Evolutionary conservation across 148 eudicot genomes (phyloP).

Genomic region (Simmondsia chinensis): DNA sequence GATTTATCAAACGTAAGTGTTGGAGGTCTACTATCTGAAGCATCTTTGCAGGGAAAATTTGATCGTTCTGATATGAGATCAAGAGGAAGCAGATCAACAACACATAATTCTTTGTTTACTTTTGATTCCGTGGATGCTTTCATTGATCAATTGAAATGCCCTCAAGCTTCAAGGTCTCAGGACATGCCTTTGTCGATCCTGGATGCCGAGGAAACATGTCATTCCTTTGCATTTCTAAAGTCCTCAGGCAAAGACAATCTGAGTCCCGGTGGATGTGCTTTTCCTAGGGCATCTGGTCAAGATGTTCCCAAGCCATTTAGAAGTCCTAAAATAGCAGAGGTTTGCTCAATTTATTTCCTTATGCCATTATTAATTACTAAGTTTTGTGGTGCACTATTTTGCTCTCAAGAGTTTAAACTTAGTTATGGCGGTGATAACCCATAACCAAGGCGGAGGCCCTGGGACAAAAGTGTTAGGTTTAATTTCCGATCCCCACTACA

Average conservation of each 20-base stretch:
- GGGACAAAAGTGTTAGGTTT: no score
- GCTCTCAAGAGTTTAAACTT: neutral
- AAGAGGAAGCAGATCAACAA: conserved; percentile 21
- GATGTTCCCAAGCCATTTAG: conserved; percentile 21
- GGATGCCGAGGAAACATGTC: conserved; percentile 82
- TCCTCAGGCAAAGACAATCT: conserved; percentile 20
- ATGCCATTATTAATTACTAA: neutral
- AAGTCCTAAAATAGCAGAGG: conserved; percentile 32
- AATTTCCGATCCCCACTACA: no score
- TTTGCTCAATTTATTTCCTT: conserved; percentile 11
- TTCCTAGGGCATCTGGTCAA: conserved; percentile 15
- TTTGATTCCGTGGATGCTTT: conserved; percentile 48
- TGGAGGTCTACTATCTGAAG: conserved; percentile 73
- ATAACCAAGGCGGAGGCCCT: no score
- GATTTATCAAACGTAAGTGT: conserved; percentile 57
- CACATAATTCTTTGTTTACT: conserved; percentile 17
- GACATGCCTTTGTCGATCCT: conserved; percentile 23
- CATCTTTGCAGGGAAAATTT: conserved; percentile 43
- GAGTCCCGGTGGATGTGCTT: conserved; percentile 21
- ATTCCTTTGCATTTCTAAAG: conserved; percentile 50
- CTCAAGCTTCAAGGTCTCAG: conserved; percentile 23
- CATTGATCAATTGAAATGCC: conserved; percentile 18
- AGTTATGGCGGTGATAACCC: no score
- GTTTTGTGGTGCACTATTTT: neutral
- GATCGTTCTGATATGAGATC: conserved; percentile 8